Percentiles rank a stretch among this genome's conserved stretches.
phyloP scores from a whole-genome alignment of 768 basidiomycete genomes.

The Trametes sanguinea region DNA sequence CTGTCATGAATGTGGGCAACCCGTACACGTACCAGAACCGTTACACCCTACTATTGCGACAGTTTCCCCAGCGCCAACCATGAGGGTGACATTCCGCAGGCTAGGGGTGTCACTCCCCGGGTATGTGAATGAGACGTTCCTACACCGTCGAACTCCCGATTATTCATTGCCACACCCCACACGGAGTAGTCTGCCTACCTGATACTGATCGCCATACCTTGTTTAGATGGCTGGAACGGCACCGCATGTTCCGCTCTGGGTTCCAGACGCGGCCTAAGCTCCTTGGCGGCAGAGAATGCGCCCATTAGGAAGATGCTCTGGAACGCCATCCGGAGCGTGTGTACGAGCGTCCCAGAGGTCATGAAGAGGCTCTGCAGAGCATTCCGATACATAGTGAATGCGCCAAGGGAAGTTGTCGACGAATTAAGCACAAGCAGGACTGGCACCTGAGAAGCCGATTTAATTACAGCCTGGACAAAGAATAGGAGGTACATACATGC shows the following conservation, averaged over 20 bases:
- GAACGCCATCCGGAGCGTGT: constrained; percentile 72
- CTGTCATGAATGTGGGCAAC: not conserved
- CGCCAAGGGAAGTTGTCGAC: constrained; percentile 74
- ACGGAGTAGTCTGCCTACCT: constrained; percentile 43
- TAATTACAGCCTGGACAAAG: not conserved
- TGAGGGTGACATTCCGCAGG: constrained; percentile 68
- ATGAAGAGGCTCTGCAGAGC: constrained; percentile 73
- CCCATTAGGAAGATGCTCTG: constrained; percentile 87
- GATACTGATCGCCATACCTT: constrained; percentile 71
- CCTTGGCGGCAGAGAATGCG: constrained; percentile 79
- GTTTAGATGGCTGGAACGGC: constrained; percentile 47
- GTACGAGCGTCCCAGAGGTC: constrained; percentile 61
- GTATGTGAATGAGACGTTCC: constrained; percentile 74
- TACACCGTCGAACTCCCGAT: constrained; percentile 31
- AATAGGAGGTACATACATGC: constrained; percentile 52
- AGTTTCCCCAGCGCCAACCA: constrained; percentile 71
- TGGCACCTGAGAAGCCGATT: constrained; percentile 55
- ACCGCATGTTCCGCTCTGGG: constrained; percentile 56
- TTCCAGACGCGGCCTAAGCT: constrained; percentile 66
- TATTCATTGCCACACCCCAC: constrained; percentile 12
- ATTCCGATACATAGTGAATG: constrained; percentile 78
- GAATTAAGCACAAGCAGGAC: constrained; percentile 72
- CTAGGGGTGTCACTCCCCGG: constrained; percentile 72
- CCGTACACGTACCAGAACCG: constrained; percentile 62
- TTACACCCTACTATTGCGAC: constrained; percentile 87